Base-by-base conservation (phyloP, 1,139 yeast genomes). In the Protomyces pachydermus region DNA sequence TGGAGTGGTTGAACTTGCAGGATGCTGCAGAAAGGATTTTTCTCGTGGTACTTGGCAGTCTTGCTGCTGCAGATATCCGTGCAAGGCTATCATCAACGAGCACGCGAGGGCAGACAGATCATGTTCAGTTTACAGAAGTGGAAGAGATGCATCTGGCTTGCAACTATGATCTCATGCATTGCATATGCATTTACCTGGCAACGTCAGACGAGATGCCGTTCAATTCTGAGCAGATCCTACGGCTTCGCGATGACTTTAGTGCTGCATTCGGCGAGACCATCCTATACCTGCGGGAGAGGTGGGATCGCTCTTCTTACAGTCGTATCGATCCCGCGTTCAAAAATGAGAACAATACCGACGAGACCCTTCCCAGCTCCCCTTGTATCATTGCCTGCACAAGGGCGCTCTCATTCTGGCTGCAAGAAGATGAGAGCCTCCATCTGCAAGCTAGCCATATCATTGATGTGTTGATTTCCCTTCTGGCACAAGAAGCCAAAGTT, bases 391-490 rank as follows among this genome's bases (percentile, higher is more conserved):
- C 61, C 3, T 53, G 61, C 25, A 57, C 50, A 5, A 42, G 39
- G 25, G 38, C 61, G 34, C 48, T 57, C 16, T 34, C 48, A 6
- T 18, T 57, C 16, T 57, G 61, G 61, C 23, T 57, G 6, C 46
- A 57, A 38, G 61, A 57, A 38, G 61, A 57, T 23, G 61, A 57
- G 16, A 57, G 61, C 39, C 46, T 51, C 10, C 61, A 57, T 20
- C 35, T n/a, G 14, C 54, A 57, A 16, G 61, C 61, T 4, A 16
- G 25, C 18, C 55, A 54, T 12, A 37, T 57, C 48, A 50, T 48
- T 39, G 65, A 60, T 38, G 61, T 63, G 23, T 35, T 63, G 39
- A 20, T 63, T 16, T 55, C 51, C 9, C 20, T 63, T 37, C 45
- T 51, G 42, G 35, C 61, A 12, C 38, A 34, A 34, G 51, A 48